phyloP scores from a whole-genome alignment of 208 protist species.

The Acanthamoeba culbertsoni region DNA sequence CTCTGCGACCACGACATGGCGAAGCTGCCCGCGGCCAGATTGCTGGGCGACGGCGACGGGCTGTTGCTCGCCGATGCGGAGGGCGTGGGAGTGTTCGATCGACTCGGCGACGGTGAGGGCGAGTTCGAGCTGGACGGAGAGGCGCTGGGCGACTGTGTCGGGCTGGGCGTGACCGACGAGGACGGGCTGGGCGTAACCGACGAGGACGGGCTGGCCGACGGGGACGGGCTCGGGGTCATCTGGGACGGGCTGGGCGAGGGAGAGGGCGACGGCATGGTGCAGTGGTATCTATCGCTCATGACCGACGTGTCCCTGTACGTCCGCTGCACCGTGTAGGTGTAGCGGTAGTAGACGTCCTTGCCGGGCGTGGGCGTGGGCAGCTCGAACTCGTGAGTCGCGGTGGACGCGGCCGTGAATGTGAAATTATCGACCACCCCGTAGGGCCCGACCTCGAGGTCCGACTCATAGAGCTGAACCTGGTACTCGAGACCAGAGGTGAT shows the following conservation, averaged over 20 bases:
- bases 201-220: neutral
- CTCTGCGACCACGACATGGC: neutral
- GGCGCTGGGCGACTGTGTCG: neutral
- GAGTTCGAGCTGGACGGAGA: neutral
- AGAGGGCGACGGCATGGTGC: no score
- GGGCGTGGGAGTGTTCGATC: neutral
- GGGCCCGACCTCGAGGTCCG: no score
- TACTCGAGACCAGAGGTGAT: no score
- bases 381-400: no score
- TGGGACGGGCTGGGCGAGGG: no score
- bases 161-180: neutral
- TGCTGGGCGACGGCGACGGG: neutral
- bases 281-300: neutral
- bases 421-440: no score
- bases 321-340: no score
- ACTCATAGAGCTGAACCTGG: no score
- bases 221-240: no score
- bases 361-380: no score
- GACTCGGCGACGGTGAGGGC: neutral
- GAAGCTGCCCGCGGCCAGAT: neutral
- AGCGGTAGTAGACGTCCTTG: no score
- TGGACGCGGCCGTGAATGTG: no score
- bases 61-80: neutral
- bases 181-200: neutral
- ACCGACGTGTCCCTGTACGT: neutral